phyloP scores from a whole-genome alignment of 2,329 filamentous ascomycete genomes.

The Curvularia spicifera region DNA sequence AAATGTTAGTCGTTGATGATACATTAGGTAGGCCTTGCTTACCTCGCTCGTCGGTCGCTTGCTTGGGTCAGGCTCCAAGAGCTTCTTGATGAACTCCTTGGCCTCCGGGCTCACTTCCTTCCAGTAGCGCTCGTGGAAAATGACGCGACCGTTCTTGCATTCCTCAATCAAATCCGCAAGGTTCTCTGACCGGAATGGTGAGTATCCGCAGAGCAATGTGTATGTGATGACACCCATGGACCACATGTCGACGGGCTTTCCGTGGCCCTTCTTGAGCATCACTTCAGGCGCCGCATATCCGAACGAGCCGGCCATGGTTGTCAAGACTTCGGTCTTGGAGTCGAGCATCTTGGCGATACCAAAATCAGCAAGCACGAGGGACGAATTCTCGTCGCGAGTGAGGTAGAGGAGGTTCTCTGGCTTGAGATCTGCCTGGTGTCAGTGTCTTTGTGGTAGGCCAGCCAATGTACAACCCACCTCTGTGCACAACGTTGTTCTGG shows the following conservation, averaged over 20 bases:
- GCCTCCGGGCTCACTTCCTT: slow-evolving; percentile 94
- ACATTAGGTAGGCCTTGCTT: slow-evolving; percentile 36
- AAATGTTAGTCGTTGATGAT: slow-evolving; percentile 21
- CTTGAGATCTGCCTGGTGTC: slow-evolving; percentile 76
- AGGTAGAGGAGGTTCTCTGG: slow-evolving; percentile 97
- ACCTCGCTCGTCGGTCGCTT: slow-evolving; percentile 80
- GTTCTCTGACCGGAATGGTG: slow-evolving; percentile 95
- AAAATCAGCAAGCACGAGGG: slow-evolving; percentile 93
- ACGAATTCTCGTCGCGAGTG: slow-evolving; percentile 75
- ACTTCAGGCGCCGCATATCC: slow-evolving; percentile 97
- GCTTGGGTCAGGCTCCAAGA: slow-evolving; percentile 79
- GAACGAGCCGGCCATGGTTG: slow-evolving; percentile 98
- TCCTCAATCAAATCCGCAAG: slow-evolving; percentile 93
- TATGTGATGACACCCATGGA: slow-evolving; percentile 98
- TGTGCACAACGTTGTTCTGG: slow-evolving; percentile 91
- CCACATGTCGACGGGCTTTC: slow-evolving; percentile 99
- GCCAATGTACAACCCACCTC: slow-evolving; percentile 64
- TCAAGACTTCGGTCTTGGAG: slow-evolving; percentile 86
- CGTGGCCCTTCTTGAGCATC: slow-evolving; percentile 96
- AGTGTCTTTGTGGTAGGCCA: slow-evolving; percentile 19
- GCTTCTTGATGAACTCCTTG: slow-evolving; percentile 86
- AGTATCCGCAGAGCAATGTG: slow-evolving; percentile 96
- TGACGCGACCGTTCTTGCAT: slow-evolving; percentile 79
- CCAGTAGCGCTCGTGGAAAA: slow-evolving; percentile 99
- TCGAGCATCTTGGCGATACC: slow-evolving; percentile 99